Conservation (phyloP, 352 stramenopile genomes). For the Achlya hypogyna region DNA sequence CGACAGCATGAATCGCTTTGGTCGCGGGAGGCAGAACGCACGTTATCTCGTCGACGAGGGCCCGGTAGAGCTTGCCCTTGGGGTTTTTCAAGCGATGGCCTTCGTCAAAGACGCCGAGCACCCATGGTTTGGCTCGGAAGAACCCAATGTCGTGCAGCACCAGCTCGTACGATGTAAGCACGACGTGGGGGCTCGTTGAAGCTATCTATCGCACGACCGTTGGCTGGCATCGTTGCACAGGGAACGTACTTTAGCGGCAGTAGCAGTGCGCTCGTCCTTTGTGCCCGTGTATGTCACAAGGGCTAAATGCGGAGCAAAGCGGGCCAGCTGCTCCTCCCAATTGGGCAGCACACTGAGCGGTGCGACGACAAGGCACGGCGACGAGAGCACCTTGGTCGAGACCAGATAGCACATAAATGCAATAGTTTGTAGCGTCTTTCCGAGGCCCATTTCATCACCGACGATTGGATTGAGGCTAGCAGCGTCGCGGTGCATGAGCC, state of each 20-base stretch:
- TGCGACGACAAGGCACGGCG: constrained; percentile 46
- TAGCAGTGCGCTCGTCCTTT: constrained; percentile 35
- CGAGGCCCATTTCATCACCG: constrained; percentile 75
- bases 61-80: constrained; percentile 13
- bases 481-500: constrained; percentile 51
- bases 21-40: background rate
- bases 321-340: constrained; percentile 73
- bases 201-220: background rate
- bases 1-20: background rate
- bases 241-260: constrained; percentile 24
- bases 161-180: constrained; percentile 71
- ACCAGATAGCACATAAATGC: constrained; percentile 35
- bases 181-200: constrained; percentile 29
- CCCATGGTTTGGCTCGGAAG: constrained; percentile 39
- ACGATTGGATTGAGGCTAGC: constrained; percentile 63
- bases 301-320: constrained; percentile 51
- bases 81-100: constrained; percentile 22
- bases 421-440: constrained; percentile 76
- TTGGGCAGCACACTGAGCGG: constrained; percentile 75
- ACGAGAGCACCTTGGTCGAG: background rate
- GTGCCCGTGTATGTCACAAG: constrained; percentile 45
- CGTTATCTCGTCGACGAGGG: constrained; percentile 12
- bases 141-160: constrained; percentile 47
- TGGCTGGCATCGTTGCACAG: background rate
- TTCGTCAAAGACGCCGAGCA: constrained; percentile 27